These are phyloP conservation scores for Candida krabiensis DNA, from an alignment of 805 yeast genomes.

Conservation along the genomic window DNA sequence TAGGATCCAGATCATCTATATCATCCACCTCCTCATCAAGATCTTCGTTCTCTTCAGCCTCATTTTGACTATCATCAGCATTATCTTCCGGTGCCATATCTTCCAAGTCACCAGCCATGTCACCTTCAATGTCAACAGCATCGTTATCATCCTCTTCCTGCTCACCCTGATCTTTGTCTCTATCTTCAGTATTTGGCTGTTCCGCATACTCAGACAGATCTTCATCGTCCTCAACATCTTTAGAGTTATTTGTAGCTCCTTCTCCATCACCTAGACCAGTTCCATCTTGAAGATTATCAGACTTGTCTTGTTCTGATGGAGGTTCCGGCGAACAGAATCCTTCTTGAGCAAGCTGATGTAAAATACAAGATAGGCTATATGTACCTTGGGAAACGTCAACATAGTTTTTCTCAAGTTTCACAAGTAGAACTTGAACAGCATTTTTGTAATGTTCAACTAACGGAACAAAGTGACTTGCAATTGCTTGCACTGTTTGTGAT, in stretches of 20 bases:
- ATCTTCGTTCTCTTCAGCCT: constrained; percentile 63
- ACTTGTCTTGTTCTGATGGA: constrained; percentile 60
- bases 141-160: constrained; percentile 74
- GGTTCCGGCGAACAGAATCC: constrained; percentile 95
- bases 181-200: constrained; percentile 69
- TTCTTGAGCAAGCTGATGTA: constrained; percentile 62
- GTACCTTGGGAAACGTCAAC: constrained; percentile 59
- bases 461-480: constrained; percentile 60
- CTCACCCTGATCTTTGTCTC: constrained; percentile 52
- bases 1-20: constrained; percentile 86
- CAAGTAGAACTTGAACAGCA: constrained; percentile 44
- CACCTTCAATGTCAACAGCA: constrained; percentile 94
- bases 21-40: constrained; percentile 89
- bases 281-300: constrained; percentile 72
- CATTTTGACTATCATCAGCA: constrained; percentile 47
- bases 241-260: constrained; percentile 78
- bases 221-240: constrained; percentile 89
- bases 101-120: constrained; percentile 92
- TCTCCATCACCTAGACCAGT: constrained; percentile 86
- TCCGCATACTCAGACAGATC: constrained; percentile 77
- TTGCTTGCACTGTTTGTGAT: constrained; percentile 43
- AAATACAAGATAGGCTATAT: constrained; percentile 52
- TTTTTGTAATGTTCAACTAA: constrained; percentile 58
- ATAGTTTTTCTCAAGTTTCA: constrained; percentile 49
- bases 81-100: constrained; percentile 67